Base-by-base conservation (phyloP, 2,329 filamentous ascomycete genomes). In the Trichoderma pleuroti region DNA sequence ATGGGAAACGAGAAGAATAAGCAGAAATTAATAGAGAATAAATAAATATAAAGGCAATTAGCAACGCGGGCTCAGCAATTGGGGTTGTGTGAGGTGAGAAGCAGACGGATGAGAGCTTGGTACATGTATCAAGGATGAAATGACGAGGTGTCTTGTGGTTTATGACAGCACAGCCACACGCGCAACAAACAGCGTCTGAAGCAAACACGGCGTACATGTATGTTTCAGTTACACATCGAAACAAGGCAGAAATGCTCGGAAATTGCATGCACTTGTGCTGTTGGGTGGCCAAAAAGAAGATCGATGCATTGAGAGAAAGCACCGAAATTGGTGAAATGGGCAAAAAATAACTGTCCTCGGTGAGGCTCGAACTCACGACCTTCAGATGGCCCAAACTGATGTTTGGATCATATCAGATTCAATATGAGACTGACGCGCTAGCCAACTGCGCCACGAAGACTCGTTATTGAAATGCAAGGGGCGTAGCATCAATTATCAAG, bases 291-390 rank as follows among this genome's bases (percentile, higher is more conserved):
- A 52, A 64, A 49, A 46, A 21, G 18, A 49, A 63, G n/a, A n/a
- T n/a, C n/a, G n/a, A n/a, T n/a, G n/a, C n/a, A n/a, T n/a, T n/a
- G n/a, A n/a, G n/a, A n/a, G n/a, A n/a, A n/a, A n/a, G n/a, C n/a
- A n/a, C n/a, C n/a, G n/a, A n/a, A 16, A 11, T 9, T n/a, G 12
- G 12, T 21, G 4, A 10, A 66, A 66, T 39, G 2, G 5, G 18
- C 32, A 66, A 70, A 73, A 73, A 72, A 66, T 57, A 54, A 21
- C 30, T 82, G 81, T 82, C 80, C 81, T 82, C 78, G 78, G 81
- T 79, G 80, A 85, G 82, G 76, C 77, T 83, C 80, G 86, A 86
- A 80, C 85, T 86, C 82, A 80, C 80, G 82, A 82, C 81, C 82
- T 84, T 82, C 82, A 82, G 76, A 77, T 77, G 59, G 70, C 76